Percentiles rank a stretch among this genome's conserved stretches.
Evolutionary conservation across 768 basidiomycete species (phyloP).

Genomic region (Russula dissimulans): DNA sequence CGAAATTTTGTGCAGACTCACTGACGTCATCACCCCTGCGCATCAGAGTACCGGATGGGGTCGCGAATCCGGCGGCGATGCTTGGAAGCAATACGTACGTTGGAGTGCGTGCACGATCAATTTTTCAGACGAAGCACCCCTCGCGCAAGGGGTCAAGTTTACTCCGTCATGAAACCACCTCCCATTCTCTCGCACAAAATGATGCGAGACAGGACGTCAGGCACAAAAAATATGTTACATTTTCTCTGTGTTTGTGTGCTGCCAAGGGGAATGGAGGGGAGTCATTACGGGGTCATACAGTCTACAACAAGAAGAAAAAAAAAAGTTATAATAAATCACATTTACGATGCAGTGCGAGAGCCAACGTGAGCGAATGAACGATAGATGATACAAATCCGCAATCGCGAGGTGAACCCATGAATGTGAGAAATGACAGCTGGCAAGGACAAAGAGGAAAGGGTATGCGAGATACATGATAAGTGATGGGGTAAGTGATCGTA

Average conservation of each 20-base stretch:
- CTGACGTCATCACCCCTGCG: neutral
- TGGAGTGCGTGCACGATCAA: constrained; percentile 92
- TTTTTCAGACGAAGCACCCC: constrained; percentile 78
- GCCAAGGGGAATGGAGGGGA: neutral
- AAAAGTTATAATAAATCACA: constrained; percentile 19
- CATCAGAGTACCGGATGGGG: constrained; percentile 83
- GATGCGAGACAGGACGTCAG: neutral
- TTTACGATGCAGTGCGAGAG: constrained; percentile 20
- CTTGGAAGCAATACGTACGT: constrained; percentile 96
- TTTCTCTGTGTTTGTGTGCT: constrained; percentile 6
- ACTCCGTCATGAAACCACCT: constrained; percentile 29
- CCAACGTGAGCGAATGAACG: constrained; percentile 25
- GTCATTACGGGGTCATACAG: constrained; percentile 15
- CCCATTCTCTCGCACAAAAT: neutral
- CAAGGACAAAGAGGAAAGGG: constrained; percentile 16
- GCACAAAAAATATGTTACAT: constrained; percentile 8
- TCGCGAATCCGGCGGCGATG: constrained; percentile 92
- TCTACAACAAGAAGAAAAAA: constrained; percentile 12
- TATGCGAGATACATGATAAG: constrained; percentile 22
- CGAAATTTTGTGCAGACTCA: neutral
- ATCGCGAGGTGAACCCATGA: constrained; percentile 15
- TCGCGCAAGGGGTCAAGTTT: constrained; percentile 93
- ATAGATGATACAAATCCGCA: constrained; percentile 22
- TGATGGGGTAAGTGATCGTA: constrained; percentile 14
- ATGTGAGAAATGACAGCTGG: constrained; percentile 16